These are phyloP conservation scores for Acacia melanoxylon DNA, from an alignment of 306 rosid species.

Conservation along the genomic window DNA sequence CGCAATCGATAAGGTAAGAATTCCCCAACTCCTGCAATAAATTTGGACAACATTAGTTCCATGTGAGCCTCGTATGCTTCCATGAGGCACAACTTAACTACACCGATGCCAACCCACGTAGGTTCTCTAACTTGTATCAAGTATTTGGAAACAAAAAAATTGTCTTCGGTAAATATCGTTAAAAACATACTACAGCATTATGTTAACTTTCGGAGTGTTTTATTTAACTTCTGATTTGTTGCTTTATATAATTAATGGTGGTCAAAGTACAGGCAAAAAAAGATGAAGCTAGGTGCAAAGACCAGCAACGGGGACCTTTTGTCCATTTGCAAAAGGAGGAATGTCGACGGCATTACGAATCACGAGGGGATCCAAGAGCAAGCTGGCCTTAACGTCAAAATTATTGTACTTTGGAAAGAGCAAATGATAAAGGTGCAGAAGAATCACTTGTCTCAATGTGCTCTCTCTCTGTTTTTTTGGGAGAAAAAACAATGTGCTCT, in stretches of 20 bases:
- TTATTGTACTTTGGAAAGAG: conserved; percentile 35
- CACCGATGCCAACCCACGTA: not conserved
- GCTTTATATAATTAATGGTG: not conserved
- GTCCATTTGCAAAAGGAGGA: not conserved
- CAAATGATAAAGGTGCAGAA: conserved; percentile 39
- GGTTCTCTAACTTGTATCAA: not conserved
- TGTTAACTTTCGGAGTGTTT: not conserved
- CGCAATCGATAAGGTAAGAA: conserved; percentile 83
- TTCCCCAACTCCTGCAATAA: conserved; percentile 93
- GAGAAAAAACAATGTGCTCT: not conserved
- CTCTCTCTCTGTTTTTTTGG: no score
- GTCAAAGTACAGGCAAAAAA: conserved; percentile 21
- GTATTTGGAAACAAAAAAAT: not conserved
- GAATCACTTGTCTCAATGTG: conserved; percentile 26
- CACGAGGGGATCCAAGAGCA: conserved; percentile 16
- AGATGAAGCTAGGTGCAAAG: conserved; percentile 12
- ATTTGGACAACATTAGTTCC: conserved; percentile 21
- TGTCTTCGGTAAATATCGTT: not conserved
- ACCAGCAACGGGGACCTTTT: conserved; percentile 23
- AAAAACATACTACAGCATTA: not conserved
- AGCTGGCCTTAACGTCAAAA: not conserved
- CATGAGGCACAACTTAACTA: not conserved
- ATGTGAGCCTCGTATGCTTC: conserved; percentile 14
- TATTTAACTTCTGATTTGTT: not conserved
- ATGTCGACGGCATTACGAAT: not conserved